Evolutionary conservation across 768 basidiomycete species (phyloP).

Genomic region (Lactarius vividus): DNA sequence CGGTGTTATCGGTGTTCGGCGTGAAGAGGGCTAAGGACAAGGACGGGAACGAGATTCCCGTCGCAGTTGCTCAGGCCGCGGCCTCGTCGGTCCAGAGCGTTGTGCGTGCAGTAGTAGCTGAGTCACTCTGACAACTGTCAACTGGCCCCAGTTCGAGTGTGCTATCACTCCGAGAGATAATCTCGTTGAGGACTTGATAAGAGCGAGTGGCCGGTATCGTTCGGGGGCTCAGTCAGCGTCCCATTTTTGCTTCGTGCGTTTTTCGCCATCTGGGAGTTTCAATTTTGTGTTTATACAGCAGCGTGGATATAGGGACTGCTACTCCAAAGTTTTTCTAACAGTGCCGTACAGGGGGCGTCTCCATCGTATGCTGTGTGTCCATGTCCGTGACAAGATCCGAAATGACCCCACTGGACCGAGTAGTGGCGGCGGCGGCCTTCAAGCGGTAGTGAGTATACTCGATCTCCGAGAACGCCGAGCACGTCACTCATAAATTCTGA

Average conservation of each 20-base stretch:
- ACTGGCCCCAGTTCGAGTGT: slow-evolving; percentile 8
- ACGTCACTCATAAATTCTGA: too few species aligned
- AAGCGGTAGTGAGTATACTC: too few species aligned
- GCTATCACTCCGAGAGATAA: slow-evolving; percentile 13
- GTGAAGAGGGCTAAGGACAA: too few species aligned
- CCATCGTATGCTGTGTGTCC: too few species aligned
- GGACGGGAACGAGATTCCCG: too few species aligned
- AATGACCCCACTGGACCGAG: not conserved
- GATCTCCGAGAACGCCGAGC: too few species aligned
- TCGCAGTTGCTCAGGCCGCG: too few species aligned
- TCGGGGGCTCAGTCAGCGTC: too few species aligned
- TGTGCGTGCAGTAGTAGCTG: not conserved
- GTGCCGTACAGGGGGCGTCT: not conserved
- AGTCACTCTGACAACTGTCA: not conserved
- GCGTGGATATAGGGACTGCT: too few species aligned
- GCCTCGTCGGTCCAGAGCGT: not conserved
- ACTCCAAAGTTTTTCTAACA: not conserved
- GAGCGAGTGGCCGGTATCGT: not conserved
- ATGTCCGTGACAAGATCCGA: not conserved
- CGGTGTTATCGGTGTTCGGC: too few species aligned
- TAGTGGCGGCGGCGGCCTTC: too few species aligned
- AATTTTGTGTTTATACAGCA: too few species aligned
- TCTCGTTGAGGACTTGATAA: slow-evolving; percentile 8
- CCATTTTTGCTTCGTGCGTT: not conserved
- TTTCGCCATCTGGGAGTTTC: not conserved